A percentile compares a stretch with the other conserved stretches of the same genome.
These are phyloP conservation scores for Mycena albidolilacea DNA, from an alignment of 768 basidiomycete genomes.

Conservation along the genomic window DNA sequence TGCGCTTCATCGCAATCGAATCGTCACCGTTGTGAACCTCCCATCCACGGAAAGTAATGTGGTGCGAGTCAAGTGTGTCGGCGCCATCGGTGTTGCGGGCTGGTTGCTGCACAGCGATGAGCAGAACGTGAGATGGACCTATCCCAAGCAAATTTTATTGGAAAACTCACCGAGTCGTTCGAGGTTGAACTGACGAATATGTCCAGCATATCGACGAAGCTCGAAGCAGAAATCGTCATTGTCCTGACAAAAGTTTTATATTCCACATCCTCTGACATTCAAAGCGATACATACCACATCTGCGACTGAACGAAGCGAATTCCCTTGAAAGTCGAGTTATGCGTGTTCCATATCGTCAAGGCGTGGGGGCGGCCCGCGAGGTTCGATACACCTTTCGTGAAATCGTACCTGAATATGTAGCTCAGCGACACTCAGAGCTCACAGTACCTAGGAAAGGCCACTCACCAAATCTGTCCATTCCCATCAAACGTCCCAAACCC, in stretches of 20 bases:
- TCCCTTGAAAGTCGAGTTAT: conserved; percentile 51
- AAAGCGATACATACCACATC: conserved; percentile 48
- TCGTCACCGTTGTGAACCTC: conserved; percentile 58
- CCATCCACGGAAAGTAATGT: conserved; percentile 56
- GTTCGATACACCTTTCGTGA: conserved; percentile 54
- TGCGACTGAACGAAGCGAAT: conserved; percentile 59
- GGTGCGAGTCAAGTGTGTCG: conserved; percentile 55
- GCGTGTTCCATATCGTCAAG: conserved; percentile 54
- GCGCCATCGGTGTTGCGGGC: conserved; percentile 56
- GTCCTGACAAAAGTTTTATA: conserved; percentile 40
- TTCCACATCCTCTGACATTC: background rate
- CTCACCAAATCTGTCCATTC: conserved; percentile 58
- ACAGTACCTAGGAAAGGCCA: background rate
- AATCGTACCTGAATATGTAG: conserved; percentile 49
- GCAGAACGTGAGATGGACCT: background rate
- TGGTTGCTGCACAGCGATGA: conserved; percentile 39
- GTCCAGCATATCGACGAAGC: conserved; percentile 53
- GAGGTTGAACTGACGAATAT: conserved; percentile 58
- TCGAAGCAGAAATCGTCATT: conserved; percentile 52
- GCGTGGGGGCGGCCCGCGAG: conserved; percentile 55
- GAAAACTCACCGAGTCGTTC: conserved; percentile 46
- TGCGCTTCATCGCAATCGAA: conserved; percentile 57
- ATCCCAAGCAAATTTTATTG: background rate
- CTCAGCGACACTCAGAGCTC: background rate
- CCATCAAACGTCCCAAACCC: conserved; percentile 57